A percentile compares a stretch with the other conserved stretches of the same genome.
phyloP scores from a whole-genome alignment of 305 asterid species.

The Solanum hybrid region DNA sequence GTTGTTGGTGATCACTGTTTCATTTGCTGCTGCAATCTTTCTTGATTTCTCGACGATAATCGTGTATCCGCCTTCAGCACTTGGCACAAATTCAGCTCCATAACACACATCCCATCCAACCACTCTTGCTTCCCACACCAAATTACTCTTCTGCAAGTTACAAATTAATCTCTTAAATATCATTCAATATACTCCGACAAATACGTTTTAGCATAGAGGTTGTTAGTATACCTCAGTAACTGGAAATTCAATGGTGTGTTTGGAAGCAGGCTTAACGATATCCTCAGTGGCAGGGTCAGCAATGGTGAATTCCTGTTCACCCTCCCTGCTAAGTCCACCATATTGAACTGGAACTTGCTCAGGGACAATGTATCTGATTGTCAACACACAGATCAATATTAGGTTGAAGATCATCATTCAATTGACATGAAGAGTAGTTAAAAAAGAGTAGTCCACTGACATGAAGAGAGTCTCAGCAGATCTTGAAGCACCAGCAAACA shows the following conservation, averaged over 20 bases:
- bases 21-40: constrained; percentile 55
- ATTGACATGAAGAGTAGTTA: not conserved
- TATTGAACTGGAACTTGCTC: constrained; percentile 84
- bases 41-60: constrained; percentile 71
- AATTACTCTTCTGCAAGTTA: constrained; percentile 44
- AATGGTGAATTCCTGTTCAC: constrained; percentile 58
- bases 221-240: constrained; percentile 54
- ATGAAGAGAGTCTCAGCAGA: constrained; percentile 78
- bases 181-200: not conserved
- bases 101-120: constrained; percentile 76
- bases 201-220: not conserved
- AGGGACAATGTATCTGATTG: constrained; percentile 70
- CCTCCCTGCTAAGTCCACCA: constrained; percentile 87
- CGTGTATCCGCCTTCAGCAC: constrained; percentile 77
- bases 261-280: constrained; percentile 60
- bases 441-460: constrained; percentile 29
- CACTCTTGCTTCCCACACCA: constrained; percentile 84
- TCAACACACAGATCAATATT: not conserved
- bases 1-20: constrained; percentile 51
- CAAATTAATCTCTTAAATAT: not conserved
- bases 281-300: constrained; percentile 69
- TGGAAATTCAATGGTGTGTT: constrained; percentile 61
- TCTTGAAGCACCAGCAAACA: constrained; percentile 87
- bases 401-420: not conserved
- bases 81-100: constrained; percentile 82